Base-by-base conservation (phyloP, 257 asterid genomes). In the Solanum commersonii region DNA sequence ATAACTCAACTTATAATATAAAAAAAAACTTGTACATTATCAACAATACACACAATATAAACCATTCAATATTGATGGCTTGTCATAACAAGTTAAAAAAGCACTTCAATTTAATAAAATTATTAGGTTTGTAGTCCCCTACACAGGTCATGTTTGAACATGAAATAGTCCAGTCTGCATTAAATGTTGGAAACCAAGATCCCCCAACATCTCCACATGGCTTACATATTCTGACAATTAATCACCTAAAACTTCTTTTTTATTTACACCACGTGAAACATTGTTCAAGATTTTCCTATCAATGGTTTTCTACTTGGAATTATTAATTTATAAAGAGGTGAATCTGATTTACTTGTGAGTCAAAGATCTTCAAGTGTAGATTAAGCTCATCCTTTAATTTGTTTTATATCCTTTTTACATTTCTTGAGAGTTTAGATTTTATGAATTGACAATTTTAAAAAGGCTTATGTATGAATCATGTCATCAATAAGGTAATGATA, bases 151-250 rank as follows among this genome's bases (percentile, higher is more conserved):
- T 87, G 85, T 89, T 92, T 90, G 93, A 88, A 90, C 91, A 87
- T 87, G 88, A 92, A 92, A 88, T 89, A 82, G 93, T 91, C 93
- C 89, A 89, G 91, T 91, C 89, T 85, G 37, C 91, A 90, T 92
- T 93, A 89, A 93, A 90, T 92, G 88, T 91, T 86, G 88, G 88
- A 88, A 90, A 87, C 59, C 74, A 86, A 92, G 84, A 88, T 90
- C 63, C 84, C 78, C 90, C 88, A 92, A 93, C 96, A 92, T 87
- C 88, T 89, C 94, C 94, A 94, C 97, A 91, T 95, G 96, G 92
- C 92, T 83, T 89, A 89, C 93, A 90, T 88, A 86, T 65, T 74
- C 93, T 87, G 88, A 84, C 90, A 89, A 67, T 88, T 87, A 87
- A 77, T 87, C 88, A 10, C 37, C 65, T 37, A 85, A 70, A 27